Base-by-base conservation (phyloP, 495 filamentous ascomycete species). In the Penicillium lagena region DNA sequence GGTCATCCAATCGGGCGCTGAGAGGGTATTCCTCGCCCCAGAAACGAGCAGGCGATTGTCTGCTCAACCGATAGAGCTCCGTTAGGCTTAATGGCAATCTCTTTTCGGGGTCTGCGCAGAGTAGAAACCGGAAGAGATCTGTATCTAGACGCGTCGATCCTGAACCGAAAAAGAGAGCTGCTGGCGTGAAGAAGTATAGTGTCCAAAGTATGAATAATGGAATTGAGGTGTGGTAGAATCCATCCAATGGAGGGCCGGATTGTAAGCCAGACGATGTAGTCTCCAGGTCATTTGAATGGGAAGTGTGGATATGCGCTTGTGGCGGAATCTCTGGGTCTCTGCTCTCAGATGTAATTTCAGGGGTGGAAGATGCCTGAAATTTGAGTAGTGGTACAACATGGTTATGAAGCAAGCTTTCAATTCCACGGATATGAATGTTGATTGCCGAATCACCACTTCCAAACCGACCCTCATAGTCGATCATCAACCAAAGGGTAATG, bases 391-490 rank as follows among this genome's bases (percentile, higher is more conserved):
- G 63, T 9, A 64, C 58, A 36, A 66, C 52, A 37, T 66, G 55
- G 14, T 66, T 55, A 33, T 51, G 47, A 11, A 66, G 50, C 12
- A 66, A 43, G 11, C 41, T 59, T 35, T 60, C 47, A 29, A 66
- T 59, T 1, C 63, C 60, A 2, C 53, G 46, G 22, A 66, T 62
- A 35, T 64, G 63, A 7, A 66, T 56, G 37, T 62, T 62, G 15
- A 64, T 66, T 0, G 58, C 63, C 9, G 60, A 15, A 4, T 45
- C 51, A 12, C 60, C 63, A 9, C 52, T 59, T 27, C 63, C 60
- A 38, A 66, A 66, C 12, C 63, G 51, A 35, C 64, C 58, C 37
- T 66, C 63, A 15, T 66, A 66, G 39, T 64, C 63, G 12, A 66
- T 56, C 60, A 66, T 60, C 37, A 64, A 37, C 60, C 60, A 66